Conservation (phyloP, 1,284 basidiomycete species). For the Trichosporon sp. region DNA sequence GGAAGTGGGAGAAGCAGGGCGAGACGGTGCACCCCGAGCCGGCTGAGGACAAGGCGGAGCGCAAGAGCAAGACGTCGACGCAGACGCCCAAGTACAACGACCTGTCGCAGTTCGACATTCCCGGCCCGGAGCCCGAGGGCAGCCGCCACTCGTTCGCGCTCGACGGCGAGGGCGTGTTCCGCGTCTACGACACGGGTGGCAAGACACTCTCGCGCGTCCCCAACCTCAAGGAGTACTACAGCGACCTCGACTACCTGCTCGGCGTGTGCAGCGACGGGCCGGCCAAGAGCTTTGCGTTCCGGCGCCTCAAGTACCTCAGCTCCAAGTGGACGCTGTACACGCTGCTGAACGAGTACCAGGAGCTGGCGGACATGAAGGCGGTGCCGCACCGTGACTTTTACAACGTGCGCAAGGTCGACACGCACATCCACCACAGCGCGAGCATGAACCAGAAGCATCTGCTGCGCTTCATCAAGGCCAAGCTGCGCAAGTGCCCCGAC, state of each 20-base stretch:
- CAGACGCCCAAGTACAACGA: slow-evolving; percentile 49
- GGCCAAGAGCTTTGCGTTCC: slow-evolving; percentile 91
- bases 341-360: slow-evolving; percentile 89
- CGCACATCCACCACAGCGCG: slow-evolving; percentile 97
- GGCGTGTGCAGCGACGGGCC: slow-evolving; percentile 87
- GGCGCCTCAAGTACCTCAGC: slow-evolving; percentile 86
- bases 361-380: slow-evolving; percentile 93
- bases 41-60: slow-evolving; percentile 11
- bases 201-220: slow-evolving; percentile 72
- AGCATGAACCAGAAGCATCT: slow-evolving; percentile 99
- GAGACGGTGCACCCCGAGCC: slow-evolving; percentile 48
- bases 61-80: slow-evolving; percentile 14
- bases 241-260: slow-evolving; percentile 88
- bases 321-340: slow-evolving; percentile 95
- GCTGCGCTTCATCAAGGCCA: slow-evolving; percentile 97
- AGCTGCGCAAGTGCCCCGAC: slow-evolving; percentile 59
- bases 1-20: slow-evolving; percentile 64
- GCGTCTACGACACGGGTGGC: slow-evolving; percentile 58
- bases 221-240: slow-evolving; percentile 86
- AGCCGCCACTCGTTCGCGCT: slow-evolving; percentile 61
- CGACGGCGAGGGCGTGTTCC: slow-evolving; percentile 81
- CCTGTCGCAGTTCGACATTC: slow-evolving; percentile 66
- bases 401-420: slow-evolving; percentile 96
- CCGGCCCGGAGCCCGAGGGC: slow-evolving; percentile 51
- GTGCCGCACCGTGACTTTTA: slow-evolving; percentile 78